These are phyloP conservation scores for Craspedostauros australis DNA, from an alignment of 108 stramenopile genomes.

Conservation along the genomic window DNA sequence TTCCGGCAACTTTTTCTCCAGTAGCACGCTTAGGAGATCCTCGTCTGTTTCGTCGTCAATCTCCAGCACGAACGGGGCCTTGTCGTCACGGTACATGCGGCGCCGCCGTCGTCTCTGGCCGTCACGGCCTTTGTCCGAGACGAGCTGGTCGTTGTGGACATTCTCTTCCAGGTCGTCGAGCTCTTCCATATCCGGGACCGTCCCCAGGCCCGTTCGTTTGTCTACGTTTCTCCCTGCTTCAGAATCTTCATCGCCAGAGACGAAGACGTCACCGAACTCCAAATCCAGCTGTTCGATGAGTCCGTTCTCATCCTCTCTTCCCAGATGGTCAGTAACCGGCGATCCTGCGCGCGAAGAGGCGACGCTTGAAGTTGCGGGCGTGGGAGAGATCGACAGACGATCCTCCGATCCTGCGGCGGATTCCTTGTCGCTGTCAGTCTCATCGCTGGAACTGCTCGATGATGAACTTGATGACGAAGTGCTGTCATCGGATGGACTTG, in stretches of 20 bases:
- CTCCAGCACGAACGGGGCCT: slow-evolving; percentile 76
- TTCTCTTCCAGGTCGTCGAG: slow-evolving; percentile 47
- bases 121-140: slow-evolving; percentile 37
- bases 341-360: no score
- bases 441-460: slow-evolving; percentile 58
- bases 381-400: no score
- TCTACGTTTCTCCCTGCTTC: slow-evolving; percentile 14
- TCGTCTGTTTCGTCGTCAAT: slow-evolving; percentile 92
- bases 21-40: slow-evolving; percentile 72
- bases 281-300: slow-evolving; percentile 7
- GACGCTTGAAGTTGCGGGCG: no score
- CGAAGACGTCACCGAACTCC: slow-evolving; percentile 46
- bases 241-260: slow-evolving; percentile 44
- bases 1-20: slow-evolving; percentile 62
- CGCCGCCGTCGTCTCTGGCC: slow-evolving; percentile 45
- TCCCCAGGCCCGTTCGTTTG: slow-evolving; percentile 10
- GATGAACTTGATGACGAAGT: slow-evolving; percentile 77
- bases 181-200: slow-evolving; percentile 67
- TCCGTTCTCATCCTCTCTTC: no score
- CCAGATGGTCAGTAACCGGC: no score
- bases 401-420: slow-evolving; percentile 1
- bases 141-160: slow-evolving; percentile 18
- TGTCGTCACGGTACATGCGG: slow-evolving; percentile 79
- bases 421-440: slow-evolving; percentile 61
- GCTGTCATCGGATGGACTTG: slow-evolving; percentile 52